Base-by-base conservation (phyloP, 495 filamentous ascomycete genomes). In the Pseudoneurospora amorphoporcata region DNA sequence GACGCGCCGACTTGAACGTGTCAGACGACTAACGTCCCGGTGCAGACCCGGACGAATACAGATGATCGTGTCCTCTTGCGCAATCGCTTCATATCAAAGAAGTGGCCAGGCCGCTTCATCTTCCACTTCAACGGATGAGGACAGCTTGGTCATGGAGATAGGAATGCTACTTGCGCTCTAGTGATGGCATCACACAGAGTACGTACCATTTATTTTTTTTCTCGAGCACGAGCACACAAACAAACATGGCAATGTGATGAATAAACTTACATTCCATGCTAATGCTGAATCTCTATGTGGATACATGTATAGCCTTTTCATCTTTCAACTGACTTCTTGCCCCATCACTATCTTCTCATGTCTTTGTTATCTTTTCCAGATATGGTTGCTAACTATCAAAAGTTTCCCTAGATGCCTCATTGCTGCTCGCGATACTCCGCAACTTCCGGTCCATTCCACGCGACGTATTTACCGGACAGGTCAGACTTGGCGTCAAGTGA, bases 231-330 rank as follows among this genome's bases (percentile, higher is more conserved):
- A 71, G 69, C 58, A 45, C 38, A 73, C 19, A 68, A 53, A 17
- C 23, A 61, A 61, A 7, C 29, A 61, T 16, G 53, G 71, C 74
- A 75, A 58, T 75, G 41, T 80, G 81, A 81, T 80, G 80, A 76
- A 72, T 58, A 72, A 85, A 84, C 81, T 86, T 86, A 88, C 87
- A 86, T 92, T 94, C 91, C 92, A 94, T 94, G 92, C 92, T 94
- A 94, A 94, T 86, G 83, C 93, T 89, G 92, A 97, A 73, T 79
- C 84, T 80, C 78, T 83, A 87, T 86, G 90, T 94, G 90, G 90
- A 92, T 88, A 86, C 83, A 82, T 85, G 86, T 87, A 88, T 84
- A 91, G 88, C 83, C 91, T 95, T 96, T 96, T 96, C 93, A 95
- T 95, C 93, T 95, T 94, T 95, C 93, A 87, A 85, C 93, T 97